phyloP scores from a whole-genome alignment of 108 stramenopile genomes.

The Fistulifera solaris region DNA sequence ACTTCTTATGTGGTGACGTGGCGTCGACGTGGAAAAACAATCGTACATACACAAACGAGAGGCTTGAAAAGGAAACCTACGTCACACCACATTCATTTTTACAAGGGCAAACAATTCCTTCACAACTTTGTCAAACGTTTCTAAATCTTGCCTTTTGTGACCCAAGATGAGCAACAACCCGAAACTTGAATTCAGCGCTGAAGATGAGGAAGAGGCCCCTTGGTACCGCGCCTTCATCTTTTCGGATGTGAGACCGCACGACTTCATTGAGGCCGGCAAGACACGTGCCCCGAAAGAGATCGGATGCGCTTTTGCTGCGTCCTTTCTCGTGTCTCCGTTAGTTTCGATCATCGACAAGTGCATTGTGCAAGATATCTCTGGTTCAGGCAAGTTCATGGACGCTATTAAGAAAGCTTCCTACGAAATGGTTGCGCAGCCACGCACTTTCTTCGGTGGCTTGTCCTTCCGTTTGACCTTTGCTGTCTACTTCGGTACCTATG shows the following conservation, averaged over 20 bases:
- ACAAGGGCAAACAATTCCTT: too few relatives aligned
- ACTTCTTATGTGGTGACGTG: too few relatives aligned
- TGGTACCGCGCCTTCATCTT: too few relatives aligned
- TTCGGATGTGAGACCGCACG: neutral
- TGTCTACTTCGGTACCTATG: slow-evolving; percentile 33
- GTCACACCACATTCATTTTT: too few relatives aligned
- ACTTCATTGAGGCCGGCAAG: slow-evolving; percentile 16
- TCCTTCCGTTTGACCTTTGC: slow-evolving; percentile 24
- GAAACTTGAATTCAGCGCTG: too few relatives aligned
- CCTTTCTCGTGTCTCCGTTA: slow-evolving; percentile 24
- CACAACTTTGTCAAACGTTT: too few relatives aligned
- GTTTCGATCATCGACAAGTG: slow-evolving; percentile 32
- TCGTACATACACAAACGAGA: too few relatives aligned
- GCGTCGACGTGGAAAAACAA: too few relatives aligned
- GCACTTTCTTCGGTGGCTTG: slow-evolving; percentile 18
- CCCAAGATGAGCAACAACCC: too few relatives aligned
- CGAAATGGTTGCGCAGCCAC: slow-evolving; percentile 21
- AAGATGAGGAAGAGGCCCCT: too few relatives aligned
- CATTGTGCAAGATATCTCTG: slow-evolving; percentile 22
- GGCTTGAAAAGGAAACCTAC: too few relatives aligned
- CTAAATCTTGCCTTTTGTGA: too few relatives aligned
- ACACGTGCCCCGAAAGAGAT: slow-evolving; percentile 22
- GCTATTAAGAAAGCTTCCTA: slow-evolving; percentile 12
- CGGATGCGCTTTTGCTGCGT: slow-evolving; percentile 22
- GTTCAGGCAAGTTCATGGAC: slow-evolving; percentile 9